Evolutionary conservation across 768 basidiomycete genomes (phyloP), one percentile per base, ranked within the genome.

Genomic region (Auriscalpium orientale): DNA sequence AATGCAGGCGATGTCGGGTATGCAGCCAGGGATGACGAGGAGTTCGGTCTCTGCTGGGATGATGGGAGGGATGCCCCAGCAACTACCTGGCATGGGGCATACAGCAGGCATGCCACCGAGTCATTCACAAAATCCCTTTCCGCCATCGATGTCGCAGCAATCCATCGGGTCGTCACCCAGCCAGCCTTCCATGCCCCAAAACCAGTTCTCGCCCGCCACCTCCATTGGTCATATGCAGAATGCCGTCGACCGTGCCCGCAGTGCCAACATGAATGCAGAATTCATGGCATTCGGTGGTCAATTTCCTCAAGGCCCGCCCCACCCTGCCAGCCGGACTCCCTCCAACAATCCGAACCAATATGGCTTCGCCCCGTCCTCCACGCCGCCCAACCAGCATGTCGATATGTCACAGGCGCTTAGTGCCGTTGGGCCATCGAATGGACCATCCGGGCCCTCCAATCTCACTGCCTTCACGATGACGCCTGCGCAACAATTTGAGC

Each of bases 401-500:
- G 83, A 81, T 54, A 71, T 79, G 54, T 60, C 72, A 13, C 79
- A 75, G 57, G 58, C 74, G n/a, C 72, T 76, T 56, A 60, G 71
- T 16, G 62, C 67, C 18, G 66, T 67, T 46, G 65, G 75, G 43
- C 52, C 53, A 47, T 68, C 71, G 38, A 68, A 71, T 35, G 72
- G 65, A 53, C 74, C 70, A 36, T 72, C 72, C 38, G 69, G 70
- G 45, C 68, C 79, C 16, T 63, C 75, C 10, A 72, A 67, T 50
- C 79, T 79, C 28, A 34, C 71, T 6, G 64, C 68, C 8, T 82
- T 83, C 62, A 76, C 76, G 33, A 65, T 76, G 12, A 86, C 85
- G 0, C 84, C 86, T 2, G 82, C 83, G 2, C 85, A 89, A 64
- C 79, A 81, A 54, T 76, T 79, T 58, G 80, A 80, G 54, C 76